Percentiles rank a stretch among this genome's conserved stretches.
Conservation (phyloP, 352 stramenopile genomes). For the Globisporangium perplexum region DNA sequence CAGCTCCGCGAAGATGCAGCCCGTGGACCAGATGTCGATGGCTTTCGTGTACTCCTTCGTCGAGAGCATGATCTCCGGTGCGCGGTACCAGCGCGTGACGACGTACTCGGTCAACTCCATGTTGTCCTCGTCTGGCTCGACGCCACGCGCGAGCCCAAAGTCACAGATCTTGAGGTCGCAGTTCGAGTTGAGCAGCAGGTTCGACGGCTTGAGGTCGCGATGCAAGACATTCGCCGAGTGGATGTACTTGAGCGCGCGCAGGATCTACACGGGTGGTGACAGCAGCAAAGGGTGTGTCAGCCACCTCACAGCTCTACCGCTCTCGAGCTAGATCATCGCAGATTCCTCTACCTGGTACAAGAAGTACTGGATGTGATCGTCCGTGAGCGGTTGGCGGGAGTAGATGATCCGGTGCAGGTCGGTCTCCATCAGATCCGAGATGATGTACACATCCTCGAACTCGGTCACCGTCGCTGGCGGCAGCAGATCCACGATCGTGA, state of each 20-base stretch:
- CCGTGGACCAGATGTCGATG: constrained; percentile 95
- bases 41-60: constrained; percentile 95
- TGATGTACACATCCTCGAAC: constrained; percentile 98
- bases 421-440: constrained; percentile 97
- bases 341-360: constrained; percentile 63
- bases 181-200: constrained; percentile 94
- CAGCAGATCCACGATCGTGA: constrained; percentile 95
- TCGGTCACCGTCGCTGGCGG: constrained; percentile 89
- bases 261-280: constrained; percentile 64
- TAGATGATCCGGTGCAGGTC: constrained; percentile 98
- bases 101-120: constrained; percentile 89
- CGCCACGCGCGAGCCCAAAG: constrained; percentile 82
- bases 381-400: constrained; percentile 88
- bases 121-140: constrained; percentile 81
- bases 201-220: constrained; percentile 97
- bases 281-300: not conserved
- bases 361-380: constrained; percentile 93
- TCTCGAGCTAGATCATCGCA: not conserved
- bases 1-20: constrained; percentile 94
- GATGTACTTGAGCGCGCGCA: constrained; percentile 93
- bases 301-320: not conserved
- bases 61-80: constrained; percentile 96
- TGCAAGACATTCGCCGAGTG: constrained; percentile 94
- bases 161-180: constrained; percentile 73
- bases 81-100: constrained; percentile 90